Base-by-base conservation (phyloP, 2,329 filamentous ascomycete genomes). In the Chaetomium sp. region DNA sequence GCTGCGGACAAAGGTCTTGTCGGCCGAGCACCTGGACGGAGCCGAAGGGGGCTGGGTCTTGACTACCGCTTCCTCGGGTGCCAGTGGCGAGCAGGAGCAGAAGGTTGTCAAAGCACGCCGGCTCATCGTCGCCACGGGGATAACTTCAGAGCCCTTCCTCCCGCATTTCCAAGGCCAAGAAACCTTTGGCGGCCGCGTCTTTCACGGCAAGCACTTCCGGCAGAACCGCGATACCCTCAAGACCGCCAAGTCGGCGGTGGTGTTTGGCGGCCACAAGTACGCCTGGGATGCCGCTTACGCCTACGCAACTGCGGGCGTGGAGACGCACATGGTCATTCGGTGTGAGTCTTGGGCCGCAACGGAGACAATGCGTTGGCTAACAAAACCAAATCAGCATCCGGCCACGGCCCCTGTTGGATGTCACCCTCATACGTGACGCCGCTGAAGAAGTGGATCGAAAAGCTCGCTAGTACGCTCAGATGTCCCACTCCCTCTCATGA, bases 361-460 rank as follows among this genome's bases (percentile, higher is more conserved):
- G 16, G 19, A 33, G 29, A 13, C 12, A 12, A 13, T 13, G 35
- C 3, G 23, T 4, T 53, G 3, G 16, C 16, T 51, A 19, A 53
- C 35, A 21, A 21, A 7, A 16, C 21, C 29, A 16, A 0, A 51
- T 75, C 54, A 77, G 76, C 67, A 49, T 70, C 57, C 55, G 85
- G 86, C 2, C 82, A 85, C 65, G 87, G 87, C 0, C 85, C 87
- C 0, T 78, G 80, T 0, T 90, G 80, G 80, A 80, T 89, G 75
- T 75, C 84, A 0, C 84, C 85, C 0, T 75, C 83, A 1, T 86
- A 85, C 63, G 87, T 91, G 16, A 90, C 88, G 1, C 87, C 87
- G 0, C 73, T 90, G n/a, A 88, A 88, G 73, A 82, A 82, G 64
- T 87, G 85, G 82, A 77, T 91, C 0, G 89, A 92, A 75, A 85